Base-by-base conservation (phyloP, 2,329 filamentous ascomycete species). In the Scedosporium minutisporum region DNA sequence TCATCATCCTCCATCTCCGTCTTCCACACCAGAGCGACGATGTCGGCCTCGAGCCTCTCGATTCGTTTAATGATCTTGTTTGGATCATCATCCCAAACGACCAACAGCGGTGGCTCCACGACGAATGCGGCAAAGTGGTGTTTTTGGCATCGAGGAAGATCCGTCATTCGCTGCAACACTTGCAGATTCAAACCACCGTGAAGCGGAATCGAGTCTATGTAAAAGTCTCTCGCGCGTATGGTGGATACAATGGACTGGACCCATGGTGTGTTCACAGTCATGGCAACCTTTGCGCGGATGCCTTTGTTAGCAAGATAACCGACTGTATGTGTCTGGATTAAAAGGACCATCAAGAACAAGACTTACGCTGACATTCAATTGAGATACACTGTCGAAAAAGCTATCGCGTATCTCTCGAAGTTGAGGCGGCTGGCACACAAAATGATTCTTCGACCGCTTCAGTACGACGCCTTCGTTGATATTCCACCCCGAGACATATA, bases 121-220 rank as follows among this genome's bases (percentile, higher is more conserved):
- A 87, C 81, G 69, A 87, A 87, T 7, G 85, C 84, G n/a, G 82
- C 84, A 68, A 85, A 87, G 65, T 87, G 84, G 71, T 87, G 83
- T 69, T 86, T 85, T 69, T 86, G 80, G 67, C 84, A 87, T 25
- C 76, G 72, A 0, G 83, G 81, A 4, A 89, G 75, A 58, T 82
- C 78, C 2, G 76, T 74, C 63, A 88, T 80, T 58, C 79, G 80
- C 2, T 80, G 80, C 23, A 89, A 74, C 4, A 89, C 82, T 68
- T 89, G 87, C 6, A 89, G 73, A 27, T 82, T 81, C 18, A 87
- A 77, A 3, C 82, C 83, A 61, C 81, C 76, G 16, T 78, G 72
- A 16, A 89, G 74, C 9, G 86, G 84, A 9, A 89, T 82, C 66
- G 81, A 86, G 16, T 82, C 75, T 23, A 76, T 66, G 12, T 23